Evolutionary conservation across 202 grass and related monocot genomes (phyloP).

Genomic region (Cymbopogon flexuosus): DNA sequence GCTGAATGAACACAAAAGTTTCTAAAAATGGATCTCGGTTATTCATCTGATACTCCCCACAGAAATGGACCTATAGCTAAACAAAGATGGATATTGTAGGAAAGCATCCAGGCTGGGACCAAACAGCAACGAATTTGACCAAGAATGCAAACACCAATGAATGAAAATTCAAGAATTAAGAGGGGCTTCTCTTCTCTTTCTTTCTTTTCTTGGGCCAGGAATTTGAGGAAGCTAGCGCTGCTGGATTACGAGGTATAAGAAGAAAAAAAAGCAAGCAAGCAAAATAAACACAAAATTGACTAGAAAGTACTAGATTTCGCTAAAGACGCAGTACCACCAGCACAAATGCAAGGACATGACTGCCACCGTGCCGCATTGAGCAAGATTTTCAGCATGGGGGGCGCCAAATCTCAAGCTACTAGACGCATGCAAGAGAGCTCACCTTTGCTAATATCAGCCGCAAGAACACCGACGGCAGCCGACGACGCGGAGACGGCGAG

Average conservation of each 20-base stretch:
- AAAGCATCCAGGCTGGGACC: background rate
- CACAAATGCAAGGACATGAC: background rate
- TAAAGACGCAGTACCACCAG: background rate
- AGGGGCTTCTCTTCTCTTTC: background rate
- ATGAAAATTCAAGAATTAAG: background rate
- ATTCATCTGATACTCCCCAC: background rate
- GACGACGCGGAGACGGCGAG: constrained; percentile 32
- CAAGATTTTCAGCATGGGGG: constrained; percentile 20
- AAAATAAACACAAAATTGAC: background rate
- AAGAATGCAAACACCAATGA: background rate
- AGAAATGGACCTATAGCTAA: background rate
- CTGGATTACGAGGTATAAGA: background rate
- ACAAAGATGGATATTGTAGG: background rate
- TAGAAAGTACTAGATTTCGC: background rate
- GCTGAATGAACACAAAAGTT: background rate
- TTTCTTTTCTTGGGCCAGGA: background rate
- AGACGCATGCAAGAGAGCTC: background rate
- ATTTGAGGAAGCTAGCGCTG: background rate
- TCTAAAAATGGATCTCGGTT: background rate
- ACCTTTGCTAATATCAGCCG: constrained; percentile 48
- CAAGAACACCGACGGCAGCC: constrained; percentile 31
- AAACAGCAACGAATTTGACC: background rate
- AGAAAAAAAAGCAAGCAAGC: background rate
- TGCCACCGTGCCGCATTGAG: constrained; percentile 9
- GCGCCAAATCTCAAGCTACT: background rate